phyloP scores from a whole-genome alignment of 73 alveolate species.

The Tetrahymena elliotti region DNA sequence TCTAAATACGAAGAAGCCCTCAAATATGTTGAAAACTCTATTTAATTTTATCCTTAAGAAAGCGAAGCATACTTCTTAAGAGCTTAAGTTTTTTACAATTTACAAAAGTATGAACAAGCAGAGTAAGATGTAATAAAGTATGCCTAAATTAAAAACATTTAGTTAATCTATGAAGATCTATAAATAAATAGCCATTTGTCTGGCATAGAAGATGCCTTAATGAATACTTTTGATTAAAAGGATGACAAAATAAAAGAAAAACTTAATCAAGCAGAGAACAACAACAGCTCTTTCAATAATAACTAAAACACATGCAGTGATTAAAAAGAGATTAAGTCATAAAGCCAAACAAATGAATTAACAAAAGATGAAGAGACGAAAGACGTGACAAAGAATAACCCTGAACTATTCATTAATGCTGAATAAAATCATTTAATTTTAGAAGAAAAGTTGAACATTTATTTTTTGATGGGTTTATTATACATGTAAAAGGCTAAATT shows the following conservation, averaged over 20 bases:
- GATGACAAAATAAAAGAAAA: background rate
- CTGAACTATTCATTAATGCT: background rate
- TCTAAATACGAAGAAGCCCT: background rate
- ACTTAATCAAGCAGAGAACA: background rate
- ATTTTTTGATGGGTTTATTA: background rate
- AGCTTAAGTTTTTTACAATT: background rate
- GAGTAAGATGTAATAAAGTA: background rate
- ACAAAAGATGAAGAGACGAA: background rate
- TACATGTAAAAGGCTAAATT: background rate
- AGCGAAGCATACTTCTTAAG: background rate
- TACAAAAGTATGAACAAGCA: background rate
- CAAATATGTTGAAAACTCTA: background rate
- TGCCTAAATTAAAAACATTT: background rate
- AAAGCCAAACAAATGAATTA: background rate
- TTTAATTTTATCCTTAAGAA: background rate
- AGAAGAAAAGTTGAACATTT: background rate
- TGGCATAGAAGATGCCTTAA: background rate
- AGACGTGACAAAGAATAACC: background rate
- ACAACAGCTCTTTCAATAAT: background rate
- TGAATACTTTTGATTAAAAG: background rate
- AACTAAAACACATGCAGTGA: background rate
- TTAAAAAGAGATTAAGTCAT: background rate
- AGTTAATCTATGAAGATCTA: background rate
- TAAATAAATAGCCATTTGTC: background rate
- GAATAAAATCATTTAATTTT: background rate